Percentiles rank a stretch among this genome's conserved stretches.
These are phyloP conservation scores for Puccinia hordei DNA, from an alignment of 1,284 basidiomycete species.

Conservation along the genomic window DNA sequence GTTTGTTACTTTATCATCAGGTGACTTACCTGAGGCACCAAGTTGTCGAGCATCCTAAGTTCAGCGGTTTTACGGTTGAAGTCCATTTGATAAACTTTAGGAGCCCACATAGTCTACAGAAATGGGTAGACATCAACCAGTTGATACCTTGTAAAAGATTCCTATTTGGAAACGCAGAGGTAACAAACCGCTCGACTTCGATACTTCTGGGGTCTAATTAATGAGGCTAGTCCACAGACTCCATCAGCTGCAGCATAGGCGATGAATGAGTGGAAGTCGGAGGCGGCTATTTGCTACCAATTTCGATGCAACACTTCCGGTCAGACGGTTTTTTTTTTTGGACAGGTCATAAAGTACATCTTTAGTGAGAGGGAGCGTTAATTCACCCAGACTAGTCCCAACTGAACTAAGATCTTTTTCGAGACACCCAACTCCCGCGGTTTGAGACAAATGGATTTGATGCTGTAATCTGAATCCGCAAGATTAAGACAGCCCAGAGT, in stretches of 20 bases:
- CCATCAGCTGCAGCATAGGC: conserved; percentile 81
- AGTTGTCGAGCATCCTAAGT: conserved; percentile 79
- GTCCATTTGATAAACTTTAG: conserved; percentile 80
- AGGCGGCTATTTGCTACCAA: conserved; percentile 70
- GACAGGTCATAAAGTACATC: not conserved
- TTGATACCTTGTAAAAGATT: not conserved
- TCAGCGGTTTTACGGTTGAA: conserved; percentile 72
- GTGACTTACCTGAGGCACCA: conserved; percentile 70
- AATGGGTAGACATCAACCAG: not conserved
- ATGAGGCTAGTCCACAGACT: conserved; percentile 69
- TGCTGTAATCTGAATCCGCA: conserved; percentile 43
- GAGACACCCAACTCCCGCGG: conserved; percentile 42
- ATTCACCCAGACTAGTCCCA: conserved; percentile 44
- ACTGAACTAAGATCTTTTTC: conserved; percentile 38
- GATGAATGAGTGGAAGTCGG: conserved; percentile 82
- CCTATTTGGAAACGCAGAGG: not conserved
- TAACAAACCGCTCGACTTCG: conserved; percentile 68
- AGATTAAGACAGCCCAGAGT: conserved; percentile 32
- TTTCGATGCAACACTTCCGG: not conserved
- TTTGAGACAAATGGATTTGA: conserved; percentile 39
- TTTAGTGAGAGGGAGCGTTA: not conserved
- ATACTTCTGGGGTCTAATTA: conserved; percentile 69
- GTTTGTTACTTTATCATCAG: not conserved
- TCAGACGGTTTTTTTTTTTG: not conserved
- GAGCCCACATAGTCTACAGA: conserved; percentile 36